A percentile compares a stretch with the other conserved stretches of the same genome.
These are phyloP conservation scores for Gossypium arboreum DNA, from an alignment of 345 rosid species.

Conservation along the genomic window DNA sequence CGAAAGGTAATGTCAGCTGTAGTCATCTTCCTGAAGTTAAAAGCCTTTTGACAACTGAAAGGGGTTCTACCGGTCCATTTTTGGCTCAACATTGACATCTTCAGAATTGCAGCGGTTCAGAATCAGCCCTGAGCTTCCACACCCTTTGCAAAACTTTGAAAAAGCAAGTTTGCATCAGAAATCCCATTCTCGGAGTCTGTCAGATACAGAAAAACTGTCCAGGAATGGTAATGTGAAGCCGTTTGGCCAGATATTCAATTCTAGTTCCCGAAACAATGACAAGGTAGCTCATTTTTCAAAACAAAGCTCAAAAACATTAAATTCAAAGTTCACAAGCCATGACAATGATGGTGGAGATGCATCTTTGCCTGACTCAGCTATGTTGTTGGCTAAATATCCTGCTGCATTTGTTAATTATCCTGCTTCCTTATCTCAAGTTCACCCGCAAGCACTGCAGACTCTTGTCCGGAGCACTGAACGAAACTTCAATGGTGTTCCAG, in stretches of 20 bases:
- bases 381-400: conserved; percentile 66
- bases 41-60: conserved; percentile 26
- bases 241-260: conserved; percentile 74
- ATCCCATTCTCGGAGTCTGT: conserved; percentile 36
- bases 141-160: conserved; percentile 29
- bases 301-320: conserved; percentile 34
- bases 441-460: conserved; percentile 37
- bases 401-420: conserved; percentile 54
- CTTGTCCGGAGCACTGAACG: conserved; percentile 30
- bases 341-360: conserved; percentile 28
- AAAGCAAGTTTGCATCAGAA: conserved; percentile 33
- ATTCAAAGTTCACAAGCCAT: conserved; percentile 35
- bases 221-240: conserved; percentile 73
- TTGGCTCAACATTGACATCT: conserved; percentile 40
- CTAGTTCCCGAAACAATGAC: conserved; percentile 33
- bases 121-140: conserved; percentile 38
- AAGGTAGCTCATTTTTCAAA: conserved; percentile 32
- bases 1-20: conserved; percentile 40
- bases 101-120: conserved; percentile 46
- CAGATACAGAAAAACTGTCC: conserved; percentile 46
- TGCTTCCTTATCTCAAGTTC: conserved; percentile 30
- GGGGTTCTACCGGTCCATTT: conserved; percentile 20
- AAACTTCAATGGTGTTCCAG: conserved; percentile 31
- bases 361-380: conserved; percentile 70
- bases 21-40: conserved; percentile 37